A percentile compares a stretch with the other conserved stretches of the same genome.
Conservation (phyloP, 371 early-diverging fungal species). For the Lichtheimia hyalospora region DNA sequence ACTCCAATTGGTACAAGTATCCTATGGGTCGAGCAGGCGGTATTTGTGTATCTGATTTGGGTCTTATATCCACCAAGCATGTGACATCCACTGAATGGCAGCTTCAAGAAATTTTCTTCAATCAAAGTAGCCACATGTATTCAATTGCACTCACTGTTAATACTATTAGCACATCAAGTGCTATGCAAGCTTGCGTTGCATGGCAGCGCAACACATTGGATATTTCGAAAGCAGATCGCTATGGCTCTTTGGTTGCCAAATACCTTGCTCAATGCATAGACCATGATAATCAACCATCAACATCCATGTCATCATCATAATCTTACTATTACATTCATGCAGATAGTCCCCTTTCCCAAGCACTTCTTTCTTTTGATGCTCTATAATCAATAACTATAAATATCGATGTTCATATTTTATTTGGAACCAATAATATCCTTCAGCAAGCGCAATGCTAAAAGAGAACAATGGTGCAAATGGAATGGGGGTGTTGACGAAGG, state of each 20-base stretch:
- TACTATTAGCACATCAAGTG: conserved; percentile 16
- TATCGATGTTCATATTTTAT: too few species aligned
- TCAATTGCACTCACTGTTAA: conserved; percentile 22
- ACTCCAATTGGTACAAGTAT: conserved; percentile 6
- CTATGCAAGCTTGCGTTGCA: conserved; percentile 19
- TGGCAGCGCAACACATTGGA: conserved; percentile 38
- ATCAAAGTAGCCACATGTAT: conserved; percentile 34
- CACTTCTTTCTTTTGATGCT: too few species aligned
- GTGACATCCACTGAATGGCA: not conserved
- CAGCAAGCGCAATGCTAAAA: too few species aligned
- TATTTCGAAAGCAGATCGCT: conserved; percentile 3
- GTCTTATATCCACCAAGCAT: conserved; percentile 8
- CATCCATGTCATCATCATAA: too few species aligned
- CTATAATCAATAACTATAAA: too few species aligned
- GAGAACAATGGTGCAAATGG: too few species aligned
- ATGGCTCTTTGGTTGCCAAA: not conserved
- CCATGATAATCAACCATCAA: not conserved
- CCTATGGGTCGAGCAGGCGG: conserved; percentile 35
- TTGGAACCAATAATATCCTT: too few species aligned
- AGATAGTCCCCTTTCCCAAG: too few species aligned
- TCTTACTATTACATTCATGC: too few species aligned
- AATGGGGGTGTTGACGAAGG: too few species aligned
- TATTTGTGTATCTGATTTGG: conserved; percentile 41
- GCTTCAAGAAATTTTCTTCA: conserved; percentile 24
- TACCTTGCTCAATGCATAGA: not conserved